Evolutionary conservation across 495 filamentous ascomycete species (phyloP), one percentile per base, ranked within the genome.

Genomic region (Bryoglossum gracile): DNA sequence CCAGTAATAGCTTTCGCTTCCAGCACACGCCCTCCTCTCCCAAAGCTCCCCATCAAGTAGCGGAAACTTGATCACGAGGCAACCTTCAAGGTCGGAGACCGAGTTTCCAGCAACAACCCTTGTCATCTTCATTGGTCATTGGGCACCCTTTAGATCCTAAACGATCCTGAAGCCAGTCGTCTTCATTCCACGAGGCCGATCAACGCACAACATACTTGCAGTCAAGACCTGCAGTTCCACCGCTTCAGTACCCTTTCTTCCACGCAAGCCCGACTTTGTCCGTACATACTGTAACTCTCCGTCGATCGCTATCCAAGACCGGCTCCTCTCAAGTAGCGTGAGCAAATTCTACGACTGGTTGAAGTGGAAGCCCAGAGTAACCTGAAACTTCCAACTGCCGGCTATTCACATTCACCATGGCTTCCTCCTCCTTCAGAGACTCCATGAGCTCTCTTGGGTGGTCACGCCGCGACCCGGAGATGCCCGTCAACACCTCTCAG

Each of bases 391-490:
- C 2, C 38, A 44, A 39, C 44, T 54, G 25, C 48, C 48, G 38
- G 17, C 17, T 34, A 32, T 38, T 28, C 22, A 18, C 46, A 51
- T 25, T 51, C 52, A 69, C 48, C 56, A 98, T 98, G 92, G 87
- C 92, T 30, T 89, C 90, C 51, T 72, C 80, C 48, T 86, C 88
- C 8, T 97, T 98, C 68, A 78, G 89, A 51, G 86, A 94, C 63
- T 91, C 85, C 18, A 87, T 97, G 77, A 95, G 89, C 71, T 89
- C 87, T 26, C 69, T 98, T 52, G 92, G 92, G 21, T 98, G 92
- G 92, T 84, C 88, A 58, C 84, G 92, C 43, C 80, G 92, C 58
- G 86, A 92, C 36, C 70, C 78, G 44, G 87, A 94, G 59, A 62
- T 84, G 23, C 86, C 89, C 46, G 85, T 82, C 52, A 86, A 78